Evolutionary conservation across 352 stramenopile species (phyloP), one percentile per base, ranked within the genome.

Genomic region (Pythium brachiatum): DNA sequence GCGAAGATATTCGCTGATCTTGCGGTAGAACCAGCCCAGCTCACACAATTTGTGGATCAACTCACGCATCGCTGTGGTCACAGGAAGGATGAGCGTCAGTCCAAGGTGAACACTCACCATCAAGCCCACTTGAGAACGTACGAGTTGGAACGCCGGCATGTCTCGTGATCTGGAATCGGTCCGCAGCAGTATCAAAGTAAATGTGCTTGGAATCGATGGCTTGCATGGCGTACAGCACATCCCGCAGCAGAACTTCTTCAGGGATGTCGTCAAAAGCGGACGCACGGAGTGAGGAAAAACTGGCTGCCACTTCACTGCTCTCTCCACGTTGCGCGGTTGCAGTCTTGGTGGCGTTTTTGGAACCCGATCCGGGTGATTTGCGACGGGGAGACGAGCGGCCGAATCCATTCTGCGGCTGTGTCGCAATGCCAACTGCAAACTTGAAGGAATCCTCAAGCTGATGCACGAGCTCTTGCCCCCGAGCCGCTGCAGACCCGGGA

Each of bases 151-250:
- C 83, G 5, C 83, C 79, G 8, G 86, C 83, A 53, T 83, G 79
- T 52, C 76, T 68, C 9, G 81, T 89, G 59, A 96, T 89, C 61
- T 94, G 83, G 61, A 94, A 94, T 20, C 81, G 79, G 46, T 95
- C 87, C 9, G 73, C 73, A 36, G 75, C 73, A 7, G 77, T 70
- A 48, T 96, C 87, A 70, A 94, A 94, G 64, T 87, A 94, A 25
- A 96, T 72, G 52, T 96, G 93, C 23, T 85, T 83, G 15, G 91
- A 97, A 48, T 98, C 93, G 54, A 98, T 97, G 26, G 89, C 93
- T 74, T 98, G 92, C 47, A 98, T 79, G 6, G 89, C 89, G 59
- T 95, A 98, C 50, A 98, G 62, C 3, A 98, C 84, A 53, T 97
- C 92, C 16, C 90, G 81, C 18, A 98, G 68, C n/a, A 98, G 73